Conservation (phyloP, 345 rosid species). For the Salix caprea region DNA sequence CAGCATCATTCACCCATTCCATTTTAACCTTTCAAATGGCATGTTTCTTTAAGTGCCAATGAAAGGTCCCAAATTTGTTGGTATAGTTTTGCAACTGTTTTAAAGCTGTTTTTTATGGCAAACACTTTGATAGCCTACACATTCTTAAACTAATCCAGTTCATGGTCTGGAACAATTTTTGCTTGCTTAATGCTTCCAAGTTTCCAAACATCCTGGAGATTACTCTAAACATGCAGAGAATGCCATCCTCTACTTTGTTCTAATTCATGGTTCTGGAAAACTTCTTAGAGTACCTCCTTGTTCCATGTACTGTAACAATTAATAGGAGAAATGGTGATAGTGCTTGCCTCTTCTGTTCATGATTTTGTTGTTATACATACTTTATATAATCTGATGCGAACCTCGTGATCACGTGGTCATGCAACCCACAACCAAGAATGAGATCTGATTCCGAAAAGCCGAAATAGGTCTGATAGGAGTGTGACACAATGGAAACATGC, state of each 20-base stretch:
- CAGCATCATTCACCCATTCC: slow-evolving; percentile 27
- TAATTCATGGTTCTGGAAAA: background rate
- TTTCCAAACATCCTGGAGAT: background rate
- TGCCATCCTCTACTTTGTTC: too few species aligned
- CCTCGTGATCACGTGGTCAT: too few species aligned
- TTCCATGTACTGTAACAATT: background rate
- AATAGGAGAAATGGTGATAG: background rate
- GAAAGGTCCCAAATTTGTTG: background rate
- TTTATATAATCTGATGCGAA: too few species aligned
- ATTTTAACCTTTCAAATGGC: background rate
- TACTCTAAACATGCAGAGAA: background rate
- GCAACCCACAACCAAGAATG: too few species aligned
- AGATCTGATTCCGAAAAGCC: too few species aligned
- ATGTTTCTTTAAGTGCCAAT: background rate
- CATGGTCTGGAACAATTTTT: background rate
- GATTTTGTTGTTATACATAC: background rate
- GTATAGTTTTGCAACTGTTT: background rate
- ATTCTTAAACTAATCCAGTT: background rate
- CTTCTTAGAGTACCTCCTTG: background rate
- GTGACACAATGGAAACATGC: too few species aligned
- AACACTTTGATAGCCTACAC: background rate
- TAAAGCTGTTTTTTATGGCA: background rate
- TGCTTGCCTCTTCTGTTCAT: background rate
- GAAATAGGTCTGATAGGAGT: too few species aligned
- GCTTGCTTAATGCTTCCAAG: background rate